Base-by-base conservation (phyloP, 2,329 filamentous ascomycete species). In the Apiospora phragmitis region DNA sequence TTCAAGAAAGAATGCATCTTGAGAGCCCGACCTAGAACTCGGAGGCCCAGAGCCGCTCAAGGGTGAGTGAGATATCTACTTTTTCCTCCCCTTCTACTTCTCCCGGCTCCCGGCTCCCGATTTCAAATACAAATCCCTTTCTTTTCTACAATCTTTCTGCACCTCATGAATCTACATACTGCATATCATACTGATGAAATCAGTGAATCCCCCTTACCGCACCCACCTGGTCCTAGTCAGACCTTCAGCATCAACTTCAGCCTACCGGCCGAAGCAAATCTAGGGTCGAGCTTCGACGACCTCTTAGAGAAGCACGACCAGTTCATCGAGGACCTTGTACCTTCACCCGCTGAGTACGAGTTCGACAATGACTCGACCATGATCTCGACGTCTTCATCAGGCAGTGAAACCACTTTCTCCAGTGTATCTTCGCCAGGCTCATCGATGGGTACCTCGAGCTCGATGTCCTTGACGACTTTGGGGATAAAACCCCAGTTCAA, bases 1-100 rank as follows among this genome's bases (percentile, higher is more conserved):
- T 87, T 83, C 41, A 88, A 87, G 75, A 80, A 83, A 68, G 87
- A 89, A 77, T 89, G 87, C 70, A 79, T 88, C 69, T 86, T 86
- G 71, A 82, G 85, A 66, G 85, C 83, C 0, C 84, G 82, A 9
- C 84, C 87, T 0, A 81, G 86, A 18, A 87, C 83, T n/a, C 81
- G 87, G 62, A 80, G 87, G 43, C 81, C 83, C 5, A 82, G 83
- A 70, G 80, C 80, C 68, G 81, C 82, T 9, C 82, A 81, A 74
- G 75, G 81, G 86, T 87, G 76, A 78, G 84, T 77, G 45, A 35
- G 55, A 29, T 26, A 21, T n/a, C 47, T 35, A 41, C 42, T 47
- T 38, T 16, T 29, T 41, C n/a, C 66, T 71, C 74, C 55, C 69
- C 72, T 43, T 21, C 32, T 47, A 14, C 26, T 43, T 24, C 6